Conservation (phyloP, 257 asterid genomes). For the Ehretia macrophylla region DNA sequence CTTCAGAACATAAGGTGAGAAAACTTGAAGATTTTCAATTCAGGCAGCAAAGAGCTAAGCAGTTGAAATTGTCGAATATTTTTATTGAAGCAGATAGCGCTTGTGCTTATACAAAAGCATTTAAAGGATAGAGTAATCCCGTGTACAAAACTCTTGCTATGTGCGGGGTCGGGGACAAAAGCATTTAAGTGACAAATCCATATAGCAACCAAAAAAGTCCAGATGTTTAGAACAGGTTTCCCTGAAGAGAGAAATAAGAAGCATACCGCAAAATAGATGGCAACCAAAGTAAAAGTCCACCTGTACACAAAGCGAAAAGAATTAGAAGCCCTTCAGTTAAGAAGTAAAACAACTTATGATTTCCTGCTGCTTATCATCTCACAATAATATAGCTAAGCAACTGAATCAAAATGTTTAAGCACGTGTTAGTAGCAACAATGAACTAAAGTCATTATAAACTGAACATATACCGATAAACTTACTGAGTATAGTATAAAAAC, state of each 20-base stretch:
- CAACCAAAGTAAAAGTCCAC: constrained; percentile 83
- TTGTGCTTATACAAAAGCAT: too few relatives aligned
- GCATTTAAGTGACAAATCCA: too few relatives aligned
- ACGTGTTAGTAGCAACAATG: too few relatives aligned
- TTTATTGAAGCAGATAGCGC: constrained; percentile 5
- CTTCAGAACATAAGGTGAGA: constrained; percentile 20
- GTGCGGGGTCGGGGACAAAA: too few relatives aligned
- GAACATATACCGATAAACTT: too few relatives aligned
- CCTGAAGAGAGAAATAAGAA: not conserved
- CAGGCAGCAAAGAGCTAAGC: not conserved
- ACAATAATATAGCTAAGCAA: too few relatives aligned
- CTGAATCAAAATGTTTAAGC: too few relatives aligned
- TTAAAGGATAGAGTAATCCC: too few relatives aligned
- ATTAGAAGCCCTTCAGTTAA: constrained; percentile 4
- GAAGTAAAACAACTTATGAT: not conserved
- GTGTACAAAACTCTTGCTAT: too few relatives aligned
- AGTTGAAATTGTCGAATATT: not conserved
- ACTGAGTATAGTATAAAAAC: constrained; percentile 87
- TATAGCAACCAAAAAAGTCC: too few relatives aligned
- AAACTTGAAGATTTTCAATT: constrained; percentile 4
- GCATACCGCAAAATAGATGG: constrained; percentile 88
- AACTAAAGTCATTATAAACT: too few relatives aligned
- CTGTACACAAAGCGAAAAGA: constrained; percentile 40
- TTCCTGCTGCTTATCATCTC: not conserved
- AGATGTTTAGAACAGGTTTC: not conserved